phyloP scores from a whole-genome alignment of 768 basidiomycete species.

The Collybia nuda region DNA sequence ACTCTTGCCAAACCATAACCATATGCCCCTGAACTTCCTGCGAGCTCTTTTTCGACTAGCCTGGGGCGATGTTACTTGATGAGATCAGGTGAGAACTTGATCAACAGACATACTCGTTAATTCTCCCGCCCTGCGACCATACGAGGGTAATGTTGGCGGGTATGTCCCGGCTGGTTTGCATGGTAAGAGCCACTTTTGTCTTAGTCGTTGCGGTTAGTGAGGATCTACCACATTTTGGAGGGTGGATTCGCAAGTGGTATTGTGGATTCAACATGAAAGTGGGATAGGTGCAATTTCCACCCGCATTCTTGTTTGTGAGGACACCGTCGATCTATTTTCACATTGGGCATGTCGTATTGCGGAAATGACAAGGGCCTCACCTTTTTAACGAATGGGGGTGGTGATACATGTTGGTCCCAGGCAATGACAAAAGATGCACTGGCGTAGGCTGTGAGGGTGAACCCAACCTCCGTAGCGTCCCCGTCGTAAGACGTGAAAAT shows the following conservation, averaged over 20 bases:
- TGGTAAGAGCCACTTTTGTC: slow-evolving; percentile 39
- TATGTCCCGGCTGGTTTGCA: slow-evolving; percentile 61
- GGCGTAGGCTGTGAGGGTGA: slow-evolving; percentile 65
- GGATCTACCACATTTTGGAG: slow-evolving; percentile 21
- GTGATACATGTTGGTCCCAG: slow-evolving; percentile 45
- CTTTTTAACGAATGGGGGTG: slow-evolving; percentile 40
- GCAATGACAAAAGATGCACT: slow-evolving; percentile 28
- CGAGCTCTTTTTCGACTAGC: slow-evolving; percentile 65
- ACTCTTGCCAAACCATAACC: slow-evolving; percentile 70
- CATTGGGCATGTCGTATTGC: neutral
- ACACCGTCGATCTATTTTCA: slow-evolving; percentile 52
- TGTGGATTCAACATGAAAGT: slow-evolving; percentile 92
- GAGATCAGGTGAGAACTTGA: neutral
- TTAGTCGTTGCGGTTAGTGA: slow-evolving; percentile 24
- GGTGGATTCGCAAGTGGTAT: slow-evolving; percentile 65
- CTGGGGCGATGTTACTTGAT: slow-evolving; percentile 24
- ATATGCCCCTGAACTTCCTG: slow-evolving; percentile 78
- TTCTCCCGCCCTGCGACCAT: slow-evolving; percentile 74
- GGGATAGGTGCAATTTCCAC: slow-evolving; percentile 79
- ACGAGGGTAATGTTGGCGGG: slow-evolving; percentile 73
- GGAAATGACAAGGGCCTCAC: slow-evolving; percentile 17
- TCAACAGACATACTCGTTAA: slow-evolving; percentile 62
- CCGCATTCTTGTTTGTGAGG: slow-evolving; percentile 71
- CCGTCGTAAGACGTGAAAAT: slow-evolving; percentile 74
- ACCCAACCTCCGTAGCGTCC: slow-evolving; percentile 55